Evolutionary conservation across 768 basidiomycete genomes (phyloP), one percentile per base, ranked within the genome.

Genomic region (Tricholoma hemisulphureum): DNA sequence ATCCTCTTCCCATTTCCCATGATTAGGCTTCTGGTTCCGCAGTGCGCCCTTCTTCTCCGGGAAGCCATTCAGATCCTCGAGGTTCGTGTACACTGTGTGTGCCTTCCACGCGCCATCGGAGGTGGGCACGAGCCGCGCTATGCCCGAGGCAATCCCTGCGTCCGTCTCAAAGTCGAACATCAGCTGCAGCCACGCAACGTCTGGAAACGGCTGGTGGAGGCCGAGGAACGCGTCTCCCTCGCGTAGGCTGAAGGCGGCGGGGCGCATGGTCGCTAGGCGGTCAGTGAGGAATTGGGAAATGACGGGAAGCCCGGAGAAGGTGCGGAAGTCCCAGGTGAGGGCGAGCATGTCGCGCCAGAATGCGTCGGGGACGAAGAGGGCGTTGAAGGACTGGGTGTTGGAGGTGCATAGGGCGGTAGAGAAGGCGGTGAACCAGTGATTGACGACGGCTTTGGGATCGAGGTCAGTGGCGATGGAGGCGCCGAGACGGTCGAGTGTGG

Each of bases 131-230:
- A 89, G 75, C 31, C 84, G 77, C 9, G 75, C 75, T 31, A 89
- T 69, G 4, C 84, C 86, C 1, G 77, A 78, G 2, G 78, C 82
- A 5, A 74, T 63, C 0, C 83, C 87, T 1, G 78, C 67, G 1
- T 67, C 75, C 6, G 80, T 82, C 50, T 80, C 78, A 61, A 88
- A 89, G 4, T 71, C 77, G 65, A 90, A 86, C 55, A 81, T 67
- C 29, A 78, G 69, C 24, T 80, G 78, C 39, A 89, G 67, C 81
- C 86, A 89, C 0, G 74, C 77, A 4, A 89, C 57, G 60, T 83
- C 85, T 0, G 83, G 76, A 55, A 74, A 78, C 2, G 78, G 80
- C 14, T 67, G 71, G 50, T 75, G 66, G n/a, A 82, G 43, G 0
- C 35, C 63, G 14, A 77, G 65, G 23, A 64, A 69, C 43, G 66